phyloP scores from a whole-genome alignment of 371 early-diverging fungal genomes.

The Mucor piriformis region DNA sequence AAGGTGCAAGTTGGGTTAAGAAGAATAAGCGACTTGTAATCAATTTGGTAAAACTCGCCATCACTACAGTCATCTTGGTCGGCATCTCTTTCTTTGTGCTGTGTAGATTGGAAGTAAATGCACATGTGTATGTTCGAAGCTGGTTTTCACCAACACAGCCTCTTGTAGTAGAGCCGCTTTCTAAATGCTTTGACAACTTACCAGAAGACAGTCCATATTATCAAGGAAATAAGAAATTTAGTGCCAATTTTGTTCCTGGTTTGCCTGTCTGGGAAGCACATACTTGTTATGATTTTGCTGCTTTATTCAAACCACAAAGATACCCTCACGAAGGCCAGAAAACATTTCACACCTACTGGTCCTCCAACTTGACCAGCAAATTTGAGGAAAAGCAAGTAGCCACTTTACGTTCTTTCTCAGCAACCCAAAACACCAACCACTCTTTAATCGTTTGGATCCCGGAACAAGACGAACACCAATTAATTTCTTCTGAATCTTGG shows the following conservation, averaged over 20 bases:
- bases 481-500: slow-evolving; percentile 30
- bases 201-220: slow-evolving; percentile 28
- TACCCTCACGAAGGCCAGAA: slow-evolving; percentile 18
- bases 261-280: slow-evolving; percentile 44
- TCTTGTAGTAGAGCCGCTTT: slow-evolving; percentile 33
- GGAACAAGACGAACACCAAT: slow-evolving; percentile 22
- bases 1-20: slow-evolving; percentile 15
- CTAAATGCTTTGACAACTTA: slow-evolving; percentile 32
- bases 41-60: slow-evolving; percentile 16
- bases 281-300: slow-evolving; percentile 55
- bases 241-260: slow-evolving; percentile 42
- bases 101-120: slow-evolving; percentile 44
- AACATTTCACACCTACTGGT: slow-evolving; percentile 50
- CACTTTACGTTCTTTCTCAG: slow-evolving; percentile 44
- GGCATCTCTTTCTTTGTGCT: slow-evolving; percentile 24
- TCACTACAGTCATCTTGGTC: slow-evolving; percentile 1
- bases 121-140: slow-evolving; percentile 43
- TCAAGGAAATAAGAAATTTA: slow-evolving; percentile 26
- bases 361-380: slow-evolving; percentile 14
- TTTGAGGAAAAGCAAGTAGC: slow-evolving; percentile 43
- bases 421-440: slow-evolving; percentile 41
- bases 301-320: slow-evolving; percentile 25
- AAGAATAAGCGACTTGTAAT: slow-evolving; percentile 17
- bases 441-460: slow-evolving; percentile 51
- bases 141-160: slow-evolving; percentile 42